Base-by-base conservation (phyloP, 495 filamentous ascomycete species). In the Entonaema liquescens region DNA sequence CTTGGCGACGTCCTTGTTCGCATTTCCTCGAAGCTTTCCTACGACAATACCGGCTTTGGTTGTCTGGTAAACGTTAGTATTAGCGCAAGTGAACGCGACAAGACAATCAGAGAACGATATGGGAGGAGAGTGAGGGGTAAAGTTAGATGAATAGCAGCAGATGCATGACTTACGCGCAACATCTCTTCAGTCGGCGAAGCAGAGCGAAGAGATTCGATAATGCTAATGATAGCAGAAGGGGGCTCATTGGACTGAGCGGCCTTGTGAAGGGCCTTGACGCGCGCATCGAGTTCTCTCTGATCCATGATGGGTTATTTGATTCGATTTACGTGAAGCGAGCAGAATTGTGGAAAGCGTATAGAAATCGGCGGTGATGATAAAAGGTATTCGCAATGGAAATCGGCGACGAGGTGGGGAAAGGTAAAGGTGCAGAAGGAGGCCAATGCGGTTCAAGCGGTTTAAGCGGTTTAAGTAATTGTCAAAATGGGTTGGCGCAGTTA, bases 11-110 rank as follows among this genome's bases (percentile, higher is more conserved):
- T 91, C 89, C 61, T 89, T 89, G 71, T 94, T 87, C 56, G 88
- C 81, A 83, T 94, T 88, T 31, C 85, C 82, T 74, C 94, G 90
- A 62, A 93, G 86, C 74, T 91, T 92, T 79, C 95, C 94, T 67
- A 98, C 91, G 3, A 92, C 86, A 71, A 97, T 89, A 68, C 95
- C 95, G 53, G 97, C 93, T 69, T 91, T 93, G 21, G 95, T 98
- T n/a, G 90, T 89, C 80, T 94, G 80, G 23, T 53, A 11, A 1
- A 44, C 5, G 0, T 61, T 36, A 62, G 70, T 15, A 57, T 31
- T 1, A 15, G 40, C 25, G 38, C 38, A 28, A 12, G 28, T 5
- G 7, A 12, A 36, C 21, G 6, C 25, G 38, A 35, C 12, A 19
- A 8, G 49, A 47, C 33, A 5, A 21, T 23, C 23, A 50, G 19